Evolutionary conservation across 2,329 filamentous ascomycete genomes (phyloP), one percentile per base, ranked within the genome.

Genomic region (Penicillium verrucosum): DNA sequence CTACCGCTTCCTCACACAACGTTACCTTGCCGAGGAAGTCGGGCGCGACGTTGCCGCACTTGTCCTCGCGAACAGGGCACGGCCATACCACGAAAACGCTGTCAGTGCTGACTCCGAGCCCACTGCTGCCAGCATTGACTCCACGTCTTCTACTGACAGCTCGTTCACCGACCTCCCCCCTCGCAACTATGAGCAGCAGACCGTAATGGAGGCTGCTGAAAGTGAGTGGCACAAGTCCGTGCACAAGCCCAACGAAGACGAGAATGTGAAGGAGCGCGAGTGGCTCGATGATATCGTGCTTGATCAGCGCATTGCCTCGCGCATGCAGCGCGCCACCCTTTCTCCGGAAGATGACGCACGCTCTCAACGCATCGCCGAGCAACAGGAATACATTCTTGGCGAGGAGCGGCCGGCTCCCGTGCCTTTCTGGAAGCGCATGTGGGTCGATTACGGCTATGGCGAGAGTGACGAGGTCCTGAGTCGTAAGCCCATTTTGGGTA

Each of bases 31-130:
- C 61, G 93, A 99, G 70, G 82, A 87, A 44, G 86, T 97, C 58
- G 94, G 94, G 50, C 87, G 90, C 41, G 86, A 97, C 62, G 91
- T 95, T 18, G 93, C 93, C 0, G 89, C 91, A 36, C 86, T 89
- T 36, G 93, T 95, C 57, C 84, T 97, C 37, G 78, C 77, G 30
- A 68, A 72, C n/a, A 67, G 68, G 36, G 67, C 68, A 52, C 68
- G 77, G 41, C 74, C 76, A 5, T 80, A 78, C 62, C 56, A 65
- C n/a, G 67, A 75, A 41, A 61, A 58, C 40, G 50, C 64, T 23
- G 63, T 60, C 57, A 56, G 40, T 38, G 21, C 63, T 14, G 64
- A 65, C 38, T 64, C 69, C 23, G 64, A 69, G 25, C 18, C 57
- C 30, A 57, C 49, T 40, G 12, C 36, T 36, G 40, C 59, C 36